These are phyloP conservation scores for Zygosaccharomyces bisporus DNA, from an alignment of 805 yeast genomes.

Conservation along the genomic window DNA sequence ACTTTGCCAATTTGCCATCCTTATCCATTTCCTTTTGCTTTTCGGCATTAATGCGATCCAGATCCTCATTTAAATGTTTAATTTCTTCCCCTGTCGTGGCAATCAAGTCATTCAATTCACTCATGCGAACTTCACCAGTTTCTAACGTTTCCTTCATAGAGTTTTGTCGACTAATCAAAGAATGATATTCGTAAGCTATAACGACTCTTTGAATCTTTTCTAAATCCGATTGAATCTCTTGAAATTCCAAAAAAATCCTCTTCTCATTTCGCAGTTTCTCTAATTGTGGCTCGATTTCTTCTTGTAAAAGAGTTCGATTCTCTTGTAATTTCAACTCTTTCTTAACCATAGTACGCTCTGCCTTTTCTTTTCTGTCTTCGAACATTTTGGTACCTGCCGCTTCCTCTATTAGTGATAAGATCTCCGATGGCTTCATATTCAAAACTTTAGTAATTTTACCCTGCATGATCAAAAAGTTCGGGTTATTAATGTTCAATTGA, in stretches of 20 bases:
- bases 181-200: slow-evolving; percentile 67
- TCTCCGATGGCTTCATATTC: slow-evolving; percentile 92
- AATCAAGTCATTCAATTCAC: slow-evolving; percentile 42
- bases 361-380: slow-evolving; percentile 89
- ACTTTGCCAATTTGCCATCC: slow-evolving; percentile 55
- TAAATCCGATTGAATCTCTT: slow-evolving; percentile 74
- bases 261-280: slow-evolving; percentile 78
- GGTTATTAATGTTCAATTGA: slow-evolving; percentile 92
- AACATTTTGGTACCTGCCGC: slow-evolving; percentile 97
- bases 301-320: slow-evolving; percentile 65
- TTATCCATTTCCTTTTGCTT: slow-evolving; percentile 57
- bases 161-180: slow-evolving; percentile 40
- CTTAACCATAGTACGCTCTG: slow-evolving; percentile 85
- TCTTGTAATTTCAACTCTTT: slow-evolving; percentile 82
- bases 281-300: slow-evolving; percentile 91
- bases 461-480: slow-evolving; percentile 97
- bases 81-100: slow-evolving; percentile 54
- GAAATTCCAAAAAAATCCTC: slow-evolving; percentile 77
- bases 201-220: slow-evolving; percentile 72
- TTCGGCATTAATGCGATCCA: slow-evolving; percentile 48
- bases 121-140: slow-evolving; percentile 41
- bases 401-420: slow-evolving; percentile 87
- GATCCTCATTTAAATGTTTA: slow-evolving; percentile 53
- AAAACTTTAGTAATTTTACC: slow-evolving; percentile 96
- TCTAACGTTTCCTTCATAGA: slow-evolving; percentile 44